Base-by-base conservation (phyloP, 805 yeast genomes). In the Naumovozyma castellii region DNA sequence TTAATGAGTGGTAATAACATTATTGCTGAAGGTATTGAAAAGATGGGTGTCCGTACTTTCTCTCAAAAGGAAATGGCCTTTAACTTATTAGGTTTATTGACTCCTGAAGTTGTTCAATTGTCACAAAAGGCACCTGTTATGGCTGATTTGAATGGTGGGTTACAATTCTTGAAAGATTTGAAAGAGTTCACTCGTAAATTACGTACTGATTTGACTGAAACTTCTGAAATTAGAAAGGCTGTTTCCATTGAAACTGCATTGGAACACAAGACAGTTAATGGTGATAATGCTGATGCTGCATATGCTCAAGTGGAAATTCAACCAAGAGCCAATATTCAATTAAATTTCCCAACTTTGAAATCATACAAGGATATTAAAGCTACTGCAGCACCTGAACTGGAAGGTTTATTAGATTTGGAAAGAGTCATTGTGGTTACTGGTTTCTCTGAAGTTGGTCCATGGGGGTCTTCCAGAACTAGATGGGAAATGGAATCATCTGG, bases 61-160 rank as follows among this genome's bases (percentile, higher is more conserved):
- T 84, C 96, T 40, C 98, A 92, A 70, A 84, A 84, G 67, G 99
- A 92, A 71, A 92, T 92, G 99, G 97, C 98, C 35, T 92, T 92
- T 80, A 92, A 94, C 72, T 73, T 92, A 55, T 73, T 92, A 54
- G 99, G 99, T 66, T 75, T 92, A 50, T 70, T 92, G 78, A 80
- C 88, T 37, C 94, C 95, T 40, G 78, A 80, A 51, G 75, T 92
- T 50, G 81, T 80, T 51, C 76, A 81, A 59, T 68, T 87, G 52
- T 88, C 96, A 65, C 97, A 92, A 73, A 80, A 79, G 56, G 77
- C 81, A 48, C 97, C 99, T 41, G 90, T 92, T 40, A 80, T 86
- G 83, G 99, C 98, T 46, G 98, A 92, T 64, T 76, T 92, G 71
- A 92, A 92, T 64, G 99, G 99, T 74, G 98, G 99, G 55, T 78